Percentiles rank a stretch among this genome's conserved stretches.
Conservation (phyloP, 371 early-diverging fungal species). For the Circinella umbellata region DNA sequence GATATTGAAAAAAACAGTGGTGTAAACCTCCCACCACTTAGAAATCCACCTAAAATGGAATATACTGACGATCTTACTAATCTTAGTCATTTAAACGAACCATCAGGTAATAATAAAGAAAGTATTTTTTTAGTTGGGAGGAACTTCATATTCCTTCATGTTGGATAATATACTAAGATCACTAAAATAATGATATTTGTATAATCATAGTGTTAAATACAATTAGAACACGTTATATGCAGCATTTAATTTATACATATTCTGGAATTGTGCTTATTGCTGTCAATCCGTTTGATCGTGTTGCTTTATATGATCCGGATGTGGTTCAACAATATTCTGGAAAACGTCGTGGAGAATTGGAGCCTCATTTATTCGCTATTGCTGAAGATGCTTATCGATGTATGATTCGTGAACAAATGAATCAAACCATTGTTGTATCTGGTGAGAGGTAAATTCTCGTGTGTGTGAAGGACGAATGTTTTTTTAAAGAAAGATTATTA, state of each 20-base stretch:
- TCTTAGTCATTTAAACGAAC: slow-evolving; percentile 91
- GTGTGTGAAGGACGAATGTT: background rate
- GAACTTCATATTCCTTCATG: background rate
- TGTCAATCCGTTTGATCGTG: slow-evolving; percentile 95
- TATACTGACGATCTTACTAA: slow-evolving; percentile 92
- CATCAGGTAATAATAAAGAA: slow-evolving; percentile 66
- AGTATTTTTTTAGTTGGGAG: background rate
- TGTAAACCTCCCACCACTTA: slow-evolving; percentile 81
- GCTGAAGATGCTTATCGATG: slow-evolving; percentile 95
- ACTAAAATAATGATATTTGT: background rate
- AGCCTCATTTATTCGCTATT: slow-evolving; percentile 97
- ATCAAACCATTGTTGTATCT: slow-evolving; percentile 97
- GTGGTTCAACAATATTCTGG: slow-evolving; percentile 89
- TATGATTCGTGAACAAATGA: slow-evolving; percentile 86
- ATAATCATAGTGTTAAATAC: slow-evolving; percentile 77
- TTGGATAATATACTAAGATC: background rate
- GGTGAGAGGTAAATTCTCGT: slow-evolving; percentile 87
- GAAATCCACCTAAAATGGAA: slow-evolving; percentile 90
- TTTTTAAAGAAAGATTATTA: background rate
- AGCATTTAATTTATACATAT: slow-evolving; percentile 97
- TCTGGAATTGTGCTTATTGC: slow-evolving; percentile 99
- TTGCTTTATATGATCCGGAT: slow-evolving; percentile 87
- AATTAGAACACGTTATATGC: slow-evolving; percentile 84
- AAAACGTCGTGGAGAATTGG: slow-evolving; percentile 88
- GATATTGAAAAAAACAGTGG: slow-evolving; percentile 71